A percentile compares a stretch with the other conserved stretches of the same genome.
Evolutionary conservation across 2,329 filamentous ascomycete species (phyloP).

Genomic region (Aspergillus sp.): DNA sequence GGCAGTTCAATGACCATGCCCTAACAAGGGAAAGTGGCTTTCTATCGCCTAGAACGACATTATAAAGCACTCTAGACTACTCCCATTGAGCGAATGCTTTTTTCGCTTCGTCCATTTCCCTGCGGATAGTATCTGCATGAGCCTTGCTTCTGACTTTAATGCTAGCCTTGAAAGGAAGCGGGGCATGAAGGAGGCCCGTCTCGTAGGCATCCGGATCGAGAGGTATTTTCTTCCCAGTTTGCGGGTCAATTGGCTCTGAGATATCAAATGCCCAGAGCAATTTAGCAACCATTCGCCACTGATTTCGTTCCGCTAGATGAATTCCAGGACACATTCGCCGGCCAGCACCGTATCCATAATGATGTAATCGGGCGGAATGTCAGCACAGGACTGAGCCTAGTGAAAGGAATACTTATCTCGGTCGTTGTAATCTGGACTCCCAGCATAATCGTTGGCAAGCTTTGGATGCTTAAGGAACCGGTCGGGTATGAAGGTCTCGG

Average conservation of each 20-base stretch:
- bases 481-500: slow-evolving; percentile 35
- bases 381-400: neutral
- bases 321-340: slow-evolving; percentile 39
- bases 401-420: slow-evolving; percentile 33
- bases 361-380: slow-evolving; percentile 6
- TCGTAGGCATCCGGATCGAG: neutral
- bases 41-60: too few relatives aligned
- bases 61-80: too few relatives aligned
- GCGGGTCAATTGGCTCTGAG: neutral
- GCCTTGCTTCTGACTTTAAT: neutral
- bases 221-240: neutral
- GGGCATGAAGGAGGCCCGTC: neutral
- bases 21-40: too few relatives aligned
- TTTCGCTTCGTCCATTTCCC: too few relatives aligned
- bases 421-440: slow-evolving; percentile 35
- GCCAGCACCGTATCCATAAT: slow-evolving; percentile 30
- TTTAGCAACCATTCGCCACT: slow-evolving; percentile 34
- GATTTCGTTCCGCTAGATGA: slow-evolving; percentile 37
- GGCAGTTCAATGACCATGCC: too few relatives aligned
- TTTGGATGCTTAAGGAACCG: slow-evolving; percentile 34
- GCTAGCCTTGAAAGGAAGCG: neutral
- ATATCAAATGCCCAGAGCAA: slow-evolving; percentile 39
- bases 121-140: too few relatives aligned
- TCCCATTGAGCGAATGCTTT: too few relatives aligned
- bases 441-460: slow-evolving; percentile 43